Evolutionary conservation across 768 basidiomycete genomes (phyloP).

Genomic region (Mycena maculata): DNA sequence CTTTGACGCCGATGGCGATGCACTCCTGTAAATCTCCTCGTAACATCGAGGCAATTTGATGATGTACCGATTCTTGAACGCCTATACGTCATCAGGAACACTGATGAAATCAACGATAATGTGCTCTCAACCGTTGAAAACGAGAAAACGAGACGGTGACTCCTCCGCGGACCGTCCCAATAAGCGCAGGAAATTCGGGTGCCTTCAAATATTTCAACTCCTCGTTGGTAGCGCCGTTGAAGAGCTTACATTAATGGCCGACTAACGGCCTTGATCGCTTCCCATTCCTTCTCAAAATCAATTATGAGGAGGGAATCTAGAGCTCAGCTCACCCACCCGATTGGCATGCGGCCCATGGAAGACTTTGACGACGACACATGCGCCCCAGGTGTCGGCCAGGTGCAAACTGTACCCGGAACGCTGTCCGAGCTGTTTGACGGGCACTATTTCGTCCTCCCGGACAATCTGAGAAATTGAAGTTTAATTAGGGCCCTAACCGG

Average conservation of each 20-base stretch:
- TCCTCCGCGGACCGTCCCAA: not conserved
- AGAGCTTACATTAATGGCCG: not conserved
- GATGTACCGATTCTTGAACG: not conserved
- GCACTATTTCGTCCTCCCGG: not conserved
- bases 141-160: not conserved
- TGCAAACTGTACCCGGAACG: not conserved
- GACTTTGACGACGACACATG: not conserved
- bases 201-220: not conserved
- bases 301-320: not conserved
- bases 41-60: not conserved
- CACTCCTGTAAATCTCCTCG: not conserved
- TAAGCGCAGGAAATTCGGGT: slow-evolving; percentile 1
- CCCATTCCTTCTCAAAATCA: not conserved
- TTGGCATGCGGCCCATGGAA: not conserved
- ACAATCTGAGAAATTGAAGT: not conserved
- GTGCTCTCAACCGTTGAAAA: not conserved
- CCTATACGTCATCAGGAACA: not conserved
- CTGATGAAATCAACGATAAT: not conserved
- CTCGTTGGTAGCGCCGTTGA: too few species aligned
- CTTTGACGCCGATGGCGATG: not conserved
- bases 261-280: not conserved
- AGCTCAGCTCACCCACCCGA: not conserved
- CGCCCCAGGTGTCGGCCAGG: not conserved
- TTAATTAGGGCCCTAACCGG: too few species aligned
- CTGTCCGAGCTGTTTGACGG: not conserved